These are phyloP conservation scores for Alternaria sp. DNA, from an alignment of 2,329 filamentous ascomycete species.

Conservation along the genomic window DNA sequence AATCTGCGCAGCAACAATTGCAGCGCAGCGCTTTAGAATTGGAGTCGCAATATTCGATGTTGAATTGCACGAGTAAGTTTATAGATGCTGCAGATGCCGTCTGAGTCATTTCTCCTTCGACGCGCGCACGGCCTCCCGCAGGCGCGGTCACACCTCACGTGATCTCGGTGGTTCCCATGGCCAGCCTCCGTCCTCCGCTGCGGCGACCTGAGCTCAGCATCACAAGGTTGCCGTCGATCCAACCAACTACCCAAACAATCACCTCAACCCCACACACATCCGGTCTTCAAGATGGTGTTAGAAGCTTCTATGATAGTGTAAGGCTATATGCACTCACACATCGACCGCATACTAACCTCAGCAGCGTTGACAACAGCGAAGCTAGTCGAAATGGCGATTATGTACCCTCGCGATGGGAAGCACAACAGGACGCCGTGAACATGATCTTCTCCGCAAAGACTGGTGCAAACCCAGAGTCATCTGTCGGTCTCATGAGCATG, in stretches of 20 bases:
- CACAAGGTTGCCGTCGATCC: slow-evolving; percentile 21
- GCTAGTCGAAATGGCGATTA: slow-evolving; percentile 96
- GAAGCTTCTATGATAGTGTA: slow-evolving; percentile 98
- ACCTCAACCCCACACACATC: slow-evolving; percentile 7
- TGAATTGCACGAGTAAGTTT: slow-evolving; percentile 1
- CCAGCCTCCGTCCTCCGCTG: slow-evolving; percentile 28
- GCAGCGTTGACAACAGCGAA: slow-evolving; percentile 95
- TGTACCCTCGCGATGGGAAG: slow-evolving; percentile 90
- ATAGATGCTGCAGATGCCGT: neutral
- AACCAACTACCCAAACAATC: slow-evolving; percentile 11
- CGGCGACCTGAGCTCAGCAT: slow-evolving; percentile 29
- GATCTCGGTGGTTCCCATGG: slow-evolving; percentile 12
- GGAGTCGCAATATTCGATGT: neutral
- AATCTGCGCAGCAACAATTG: neutral
- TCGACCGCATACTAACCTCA: slow-evolving; percentile 25
- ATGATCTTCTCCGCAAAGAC: slow-evolving; percentile 96
- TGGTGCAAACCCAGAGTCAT: slow-evolving; percentile 93
- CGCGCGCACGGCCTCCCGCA: slow-evolving; percentile 12
- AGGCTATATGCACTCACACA: slow-evolving; percentile 26
- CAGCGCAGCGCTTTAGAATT: neutral
- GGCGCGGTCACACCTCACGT: neutral
- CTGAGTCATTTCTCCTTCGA: slow-evolving; percentile 6
- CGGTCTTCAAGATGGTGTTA: slow-evolving; percentile 80
- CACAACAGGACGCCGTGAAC: slow-evolving; percentile 92
- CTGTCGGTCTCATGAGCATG: slow-evolving; percentile 98